Evolutionary conservation across 768 basidiomycete genomes (phyloP).

Genomic region (Sistotremastrum niveocremeum): DNA sequence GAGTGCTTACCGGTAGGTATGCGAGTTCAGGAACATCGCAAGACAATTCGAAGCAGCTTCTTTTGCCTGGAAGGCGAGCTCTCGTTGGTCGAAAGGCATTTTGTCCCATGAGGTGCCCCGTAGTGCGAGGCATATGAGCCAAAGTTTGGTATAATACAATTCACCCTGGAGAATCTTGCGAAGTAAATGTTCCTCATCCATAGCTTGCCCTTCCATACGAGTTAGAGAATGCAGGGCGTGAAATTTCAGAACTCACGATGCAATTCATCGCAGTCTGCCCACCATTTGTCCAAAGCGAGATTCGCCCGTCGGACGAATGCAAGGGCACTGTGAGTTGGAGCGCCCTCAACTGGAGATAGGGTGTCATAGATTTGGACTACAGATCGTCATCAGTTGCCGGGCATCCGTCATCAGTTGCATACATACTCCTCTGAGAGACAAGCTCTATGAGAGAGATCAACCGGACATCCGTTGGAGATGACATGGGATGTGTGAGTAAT

Average conservation of each 20-base stretch:
- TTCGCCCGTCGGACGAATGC: constrained; percentile 82
- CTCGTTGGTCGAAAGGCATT: constrained; percentile 90
- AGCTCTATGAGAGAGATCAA: constrained; percentile 81
- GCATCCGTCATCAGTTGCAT: not conserved
- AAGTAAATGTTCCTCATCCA: constrained; percentile 76
- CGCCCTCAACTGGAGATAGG: constrained; percentile 71
- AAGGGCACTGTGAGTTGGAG: constrained; percentile 73
- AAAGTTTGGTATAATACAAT: constrained; percentile 85
- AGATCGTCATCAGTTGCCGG: not conserved
- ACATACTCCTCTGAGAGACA: constrained; percentile 79
- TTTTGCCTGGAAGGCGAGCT: constrained; percentile 90
- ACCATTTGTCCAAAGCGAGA: constrained; percentile 82
- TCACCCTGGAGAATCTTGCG: constrained; percentile 83
- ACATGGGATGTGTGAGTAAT: constrained; percentile 74
- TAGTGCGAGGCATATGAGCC: constrained; percentile 87
- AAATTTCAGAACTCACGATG: constrained; percentile 39
- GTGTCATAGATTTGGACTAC: constrained; percentile 90
- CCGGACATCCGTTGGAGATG: constrained; percentile 79
- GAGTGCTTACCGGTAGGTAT: constrained; percentile 54
- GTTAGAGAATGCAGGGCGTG: not conserved
- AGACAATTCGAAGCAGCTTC: constrained; percentile 82
- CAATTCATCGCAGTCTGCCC: constrained; percentile 74
- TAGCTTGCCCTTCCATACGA: constrained; percentile 41
- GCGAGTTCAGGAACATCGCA: constrained; percentile 68
- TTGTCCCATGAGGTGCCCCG: constrained; percentile 92